Evolutionary conservation across 768 basidiomycete species (phyloP).

Genomic region (Naganishia vishniacii): DNA sequence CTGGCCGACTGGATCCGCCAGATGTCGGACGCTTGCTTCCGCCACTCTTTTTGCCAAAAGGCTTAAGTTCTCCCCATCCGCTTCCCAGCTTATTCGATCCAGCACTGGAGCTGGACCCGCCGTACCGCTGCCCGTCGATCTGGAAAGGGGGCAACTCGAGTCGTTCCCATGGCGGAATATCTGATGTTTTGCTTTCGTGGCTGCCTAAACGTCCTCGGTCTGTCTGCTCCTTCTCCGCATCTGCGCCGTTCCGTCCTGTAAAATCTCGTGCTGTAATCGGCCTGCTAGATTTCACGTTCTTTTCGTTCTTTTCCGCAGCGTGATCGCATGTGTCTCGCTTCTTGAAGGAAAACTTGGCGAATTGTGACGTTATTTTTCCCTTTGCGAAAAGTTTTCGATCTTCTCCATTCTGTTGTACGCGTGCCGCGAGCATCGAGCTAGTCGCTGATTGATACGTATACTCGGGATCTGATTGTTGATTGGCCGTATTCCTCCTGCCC

Average conservation of each 20-base stretch:
- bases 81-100: background rate
- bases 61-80: constrained; percentile 19
- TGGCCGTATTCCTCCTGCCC: background rate
- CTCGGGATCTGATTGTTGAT: constrained; percentile 9
- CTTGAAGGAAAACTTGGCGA: constrained; percentile 24
- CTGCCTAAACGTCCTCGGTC: constrained; percentile 8
- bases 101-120: constrained; percentile 22
- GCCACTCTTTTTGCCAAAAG: constrained; percentile 6
- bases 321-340: constrained; percentile 12
- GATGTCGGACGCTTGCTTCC: constrained; percentile 4
- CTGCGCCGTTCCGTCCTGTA: background rate
- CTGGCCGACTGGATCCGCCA: background rate
- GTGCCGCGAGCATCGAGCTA: constrained; percentile 7
- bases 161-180: constrained; percentile 48
- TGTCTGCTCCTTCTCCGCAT: background rate
- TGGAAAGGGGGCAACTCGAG: constrained; percentile 46
- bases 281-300: background rate
- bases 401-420: background rate
- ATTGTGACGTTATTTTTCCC: constrained; percentile 3
- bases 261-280: constrained; percentile 2
- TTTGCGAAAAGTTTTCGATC: background rate
- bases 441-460: constrained; percentile 18
- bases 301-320: background rate
- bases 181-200: constrained; percentile 10
- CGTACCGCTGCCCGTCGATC: constrained; percentile 41